A percentile compares a stretch with the other conserved stretches of the same genome.
phyloP scores from a whole-genome alignment of 345 rosid species.

The Ceriops zippeliana region DNA sequence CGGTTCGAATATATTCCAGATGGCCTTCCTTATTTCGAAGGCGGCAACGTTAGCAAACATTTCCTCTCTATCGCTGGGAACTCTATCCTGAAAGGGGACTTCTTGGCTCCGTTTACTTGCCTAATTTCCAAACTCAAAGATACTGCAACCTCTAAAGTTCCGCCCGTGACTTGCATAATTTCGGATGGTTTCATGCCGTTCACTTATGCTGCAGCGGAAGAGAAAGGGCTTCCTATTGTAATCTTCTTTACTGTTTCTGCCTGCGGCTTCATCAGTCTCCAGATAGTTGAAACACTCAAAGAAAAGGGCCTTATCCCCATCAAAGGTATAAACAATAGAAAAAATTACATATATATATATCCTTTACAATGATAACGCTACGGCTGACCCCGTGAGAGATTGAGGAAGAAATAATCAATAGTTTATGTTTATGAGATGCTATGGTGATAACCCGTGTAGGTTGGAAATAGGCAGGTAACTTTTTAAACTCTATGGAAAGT shows the following conservation, averaged over 20 bases:
- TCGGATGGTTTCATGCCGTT: neutral
- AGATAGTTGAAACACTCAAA: neutral
- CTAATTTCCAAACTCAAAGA: constrained; percentile 5
- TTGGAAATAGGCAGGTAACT: no score
- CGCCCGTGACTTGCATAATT: neutral
- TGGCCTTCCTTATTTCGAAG: neutral
- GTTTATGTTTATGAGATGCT: no score
- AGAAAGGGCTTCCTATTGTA: neutral
- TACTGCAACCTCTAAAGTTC: neutral
- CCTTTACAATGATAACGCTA: no score
- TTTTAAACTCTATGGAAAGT: no score
- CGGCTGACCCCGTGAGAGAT: no score
- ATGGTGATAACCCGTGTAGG: no score
- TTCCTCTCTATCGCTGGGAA: neutral
- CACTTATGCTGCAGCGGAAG: neutral
- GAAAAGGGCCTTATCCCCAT: constrained; percentile 1
- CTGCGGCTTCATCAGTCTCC: neutral
- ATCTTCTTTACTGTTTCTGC: neutral
- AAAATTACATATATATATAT: neutral
- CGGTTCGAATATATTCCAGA: no score
- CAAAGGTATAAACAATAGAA: neutral
- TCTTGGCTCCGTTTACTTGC: neutral
- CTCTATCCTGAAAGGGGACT: neutral
- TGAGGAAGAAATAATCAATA: no score
- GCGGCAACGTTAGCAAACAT: neutral